Base-by-base conservation (phyloP, 2,329 filamentous ascomycete genomes). In the Onygena corvina region DNA sequence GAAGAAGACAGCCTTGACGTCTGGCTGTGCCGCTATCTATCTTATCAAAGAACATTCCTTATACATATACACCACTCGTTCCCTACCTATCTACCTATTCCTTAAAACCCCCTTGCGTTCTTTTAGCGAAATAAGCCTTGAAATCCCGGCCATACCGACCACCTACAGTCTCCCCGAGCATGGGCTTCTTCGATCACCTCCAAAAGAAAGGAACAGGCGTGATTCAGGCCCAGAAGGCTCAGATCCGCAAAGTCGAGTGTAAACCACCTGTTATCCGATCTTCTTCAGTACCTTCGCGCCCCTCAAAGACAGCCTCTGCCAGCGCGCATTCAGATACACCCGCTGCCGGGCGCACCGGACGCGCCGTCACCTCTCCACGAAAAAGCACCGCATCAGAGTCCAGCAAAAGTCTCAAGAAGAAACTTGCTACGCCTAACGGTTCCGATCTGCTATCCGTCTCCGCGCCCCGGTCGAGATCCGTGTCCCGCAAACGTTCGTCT, bases 151-250 rank as follows among this genome's bases (percentile, higher is more conserved):
- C 5, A n/a, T 21, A 23, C n/a, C 36, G n/a, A 21, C 11, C 18
- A 7, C 36, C 36, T 23, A 21, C 36, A 40, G 36, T 21, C 36
- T 40, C 27, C 5, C 14, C 11, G 36, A 48, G 23, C 51, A 70
- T 69, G 67, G 66, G 66, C 46, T 68, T 69, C 57, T 70, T 70
- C 57, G 67, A 70, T 53, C 65, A 69, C 53, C 61, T 70, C 52
- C 67, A 69, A 51, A 68, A 69, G 59, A 66, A 65, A 61, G 66
- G 65, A 53, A 60, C 58, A 29, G 67, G 67, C 48, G 65, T 65
- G 33, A 59, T 70, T 46, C 66, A 68, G 50, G 58, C 66, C 34
- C 64, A 69, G 49, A 68, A 65, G 34, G 57, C 64, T 21, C 65
- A 69, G 51, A 64, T 70, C 14, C 66, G 67, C 52, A 68, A 68